These are phyloP conservation scores for Exidia glandulosa DNA, from an alignment of 768 basidiomycete genomes.

Conservation along the genomic window DNA sequence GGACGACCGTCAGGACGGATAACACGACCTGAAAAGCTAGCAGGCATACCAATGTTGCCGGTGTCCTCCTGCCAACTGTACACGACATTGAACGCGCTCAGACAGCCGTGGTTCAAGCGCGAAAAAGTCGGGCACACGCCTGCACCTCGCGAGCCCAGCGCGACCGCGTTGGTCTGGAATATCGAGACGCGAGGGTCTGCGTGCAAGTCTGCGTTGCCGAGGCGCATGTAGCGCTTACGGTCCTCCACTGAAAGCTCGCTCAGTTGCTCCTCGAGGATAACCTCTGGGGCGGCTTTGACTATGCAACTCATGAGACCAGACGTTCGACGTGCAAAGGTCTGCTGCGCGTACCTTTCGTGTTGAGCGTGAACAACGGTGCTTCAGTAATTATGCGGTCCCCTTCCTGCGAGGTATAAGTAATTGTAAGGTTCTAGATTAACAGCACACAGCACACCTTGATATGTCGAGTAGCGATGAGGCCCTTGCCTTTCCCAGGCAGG, in stretches of 20 bases:
- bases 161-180: slow-evolving; percentile 56
- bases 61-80: slow-evolving; percentile 30
- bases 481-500: slow-evolving; percentile 45
- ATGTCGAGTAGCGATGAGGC: slow-evolving; percentile 38
- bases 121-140: slow-evolving; percentile 66
- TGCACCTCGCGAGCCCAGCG: slow-evolving; percentile 35
- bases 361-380: neutral
- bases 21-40: neutral
- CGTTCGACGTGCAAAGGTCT: neutral
- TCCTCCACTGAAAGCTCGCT: neutral
- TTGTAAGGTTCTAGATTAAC: neutral
- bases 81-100: slow-evolving; percentile 54
- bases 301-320: neutral
- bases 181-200: slow-evolving; percentile 22
- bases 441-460: slow-evolving; percentile 19
- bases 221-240: neutral
- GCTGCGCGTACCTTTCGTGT: neutral
- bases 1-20: no score
- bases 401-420: neutral
- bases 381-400: neutral
- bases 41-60: neutral
- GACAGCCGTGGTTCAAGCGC: slow-evolving; percentile 58
- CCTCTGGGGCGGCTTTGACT: neutral
- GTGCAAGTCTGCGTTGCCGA: neutral
- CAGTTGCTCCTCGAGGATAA: neutral